phyloP scores from a whole-genome alignment of 495 filamentous ascomycete species.

The Antarctomyces pellizariae region DNA sequence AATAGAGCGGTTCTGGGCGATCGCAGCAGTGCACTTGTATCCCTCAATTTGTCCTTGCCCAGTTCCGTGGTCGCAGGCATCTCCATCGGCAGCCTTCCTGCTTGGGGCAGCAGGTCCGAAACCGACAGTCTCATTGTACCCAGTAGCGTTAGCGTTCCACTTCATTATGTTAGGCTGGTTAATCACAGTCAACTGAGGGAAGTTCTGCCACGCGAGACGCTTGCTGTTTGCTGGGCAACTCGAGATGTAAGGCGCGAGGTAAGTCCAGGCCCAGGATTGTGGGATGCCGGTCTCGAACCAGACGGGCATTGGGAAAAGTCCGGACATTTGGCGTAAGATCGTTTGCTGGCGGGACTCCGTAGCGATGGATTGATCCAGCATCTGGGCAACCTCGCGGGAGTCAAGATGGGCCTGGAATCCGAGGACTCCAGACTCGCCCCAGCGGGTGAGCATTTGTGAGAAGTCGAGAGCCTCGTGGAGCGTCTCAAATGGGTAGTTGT shows the following conservation, averaged over 20 bases:
- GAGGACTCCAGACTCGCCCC: constrained; percentile 63
- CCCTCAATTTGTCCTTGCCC: constrained; percentile 23
- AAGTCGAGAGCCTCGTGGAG: constrained; percentile 70
- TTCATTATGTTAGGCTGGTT: constrained; percentile 58
- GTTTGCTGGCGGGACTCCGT: constrained; percentile 77
- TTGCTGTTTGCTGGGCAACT: constrained; percentile 55
- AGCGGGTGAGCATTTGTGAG: constrained; percentile 65
- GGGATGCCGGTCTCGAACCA: constrained; percentile 69
- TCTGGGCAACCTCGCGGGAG: constrained; percentile 44
- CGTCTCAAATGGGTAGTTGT: constrained; percentile 61
- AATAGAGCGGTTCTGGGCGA: constrained; percentile 38
- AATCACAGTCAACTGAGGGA: constrained; percentile 46
- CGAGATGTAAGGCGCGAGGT: constrained; percentile 66
- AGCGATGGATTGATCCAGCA: constrained; percentile 55
- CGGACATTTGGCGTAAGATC: constrained; percentile 70
- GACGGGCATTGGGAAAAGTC: constrained; percentile 64
- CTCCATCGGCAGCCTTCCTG: constrained; percentile 14
- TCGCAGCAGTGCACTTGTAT: constrained; percentile 32
- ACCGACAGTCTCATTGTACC: constrained; percentile 30
- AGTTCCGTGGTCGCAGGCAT: constrained; percentile 27
- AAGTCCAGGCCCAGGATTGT: constrained; percentile 73
- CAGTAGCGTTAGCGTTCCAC: constrained; percentile 25
- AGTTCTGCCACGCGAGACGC: constrained; percentile 71
- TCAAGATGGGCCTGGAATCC: constrained; percentile 68
- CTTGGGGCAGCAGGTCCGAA: constrained; percentile 17